These are phyloP conservation scores for Vitis hybrid DNA, from an alignment of 177 flowering plant species.

Conservation along the genomic window DNA sequence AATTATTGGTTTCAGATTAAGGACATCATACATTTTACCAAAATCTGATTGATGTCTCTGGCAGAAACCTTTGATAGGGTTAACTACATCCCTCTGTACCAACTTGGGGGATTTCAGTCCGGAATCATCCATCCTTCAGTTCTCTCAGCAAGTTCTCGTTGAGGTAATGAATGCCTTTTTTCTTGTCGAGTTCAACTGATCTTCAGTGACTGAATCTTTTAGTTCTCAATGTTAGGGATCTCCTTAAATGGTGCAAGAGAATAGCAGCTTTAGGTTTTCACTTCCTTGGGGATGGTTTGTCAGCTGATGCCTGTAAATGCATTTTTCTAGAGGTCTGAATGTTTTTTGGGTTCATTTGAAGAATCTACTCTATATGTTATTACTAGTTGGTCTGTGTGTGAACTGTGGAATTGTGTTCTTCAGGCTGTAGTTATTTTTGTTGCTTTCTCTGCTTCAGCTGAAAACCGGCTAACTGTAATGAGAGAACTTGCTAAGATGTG, in stretches of 20 bases:
- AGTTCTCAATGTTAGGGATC: slow-evolving; percentile 59
- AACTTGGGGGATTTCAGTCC: slow-evolving; percentile 32
- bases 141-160: slow-evolving; percentile 57
- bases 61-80: slow-evolving; percentile 70
- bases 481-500: slow-evolving; percentile 67
- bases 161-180: slow-evolving; percentile 43
- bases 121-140: slow-evolving; percentile 25
- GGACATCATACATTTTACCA: not conserved
- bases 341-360: not conserved
- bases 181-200: not conserved
- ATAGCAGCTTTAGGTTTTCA: slow-evolving; percentile 49
- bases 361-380: not conserved
- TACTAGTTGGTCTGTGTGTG: not conserved
- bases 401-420: slow-evolving; percentile 8
- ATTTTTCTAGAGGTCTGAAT: slow-evolving; percentile 76
- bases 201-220: slow-evolving; percentile 1
- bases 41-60: slow-evolving; percentile 8
- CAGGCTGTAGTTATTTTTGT: slow-evolving; percentile 95
- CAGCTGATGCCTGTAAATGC: slow-evolving; percentile 34
- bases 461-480: slow-evolving; percentile 48
- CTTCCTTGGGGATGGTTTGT: slow-evolving; percentile 37
- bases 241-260: slow-evolving; percentile 90
- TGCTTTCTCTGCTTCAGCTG: slow-evolving; percentile 52
- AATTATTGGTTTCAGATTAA: not conserved
- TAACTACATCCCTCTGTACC: slow-evolving; percentile 23